Conservation (phyloP, 805 yeast genomes). For the Starmerella geochares region DNA sequence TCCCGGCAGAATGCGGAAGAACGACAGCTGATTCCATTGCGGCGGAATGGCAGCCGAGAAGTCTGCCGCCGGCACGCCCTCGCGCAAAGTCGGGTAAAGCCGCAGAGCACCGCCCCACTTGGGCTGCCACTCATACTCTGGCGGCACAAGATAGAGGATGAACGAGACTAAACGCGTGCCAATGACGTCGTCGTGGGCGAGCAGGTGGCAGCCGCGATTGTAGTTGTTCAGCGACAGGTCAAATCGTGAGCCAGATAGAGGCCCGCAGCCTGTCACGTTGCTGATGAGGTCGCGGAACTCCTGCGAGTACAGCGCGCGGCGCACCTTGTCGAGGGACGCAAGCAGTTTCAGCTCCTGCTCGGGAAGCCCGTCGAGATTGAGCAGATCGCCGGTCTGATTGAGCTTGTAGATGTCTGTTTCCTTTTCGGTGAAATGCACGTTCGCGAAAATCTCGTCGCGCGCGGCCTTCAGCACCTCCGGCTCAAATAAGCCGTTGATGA, state of each 20-base stretch:
- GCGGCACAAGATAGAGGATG: slow-evolving; percentile 85
- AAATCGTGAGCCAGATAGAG: slow-evolving; percentile 77
- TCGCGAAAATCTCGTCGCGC: slow-evolving; percentile 68
- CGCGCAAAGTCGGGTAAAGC: slow-evolving; percentile 72
- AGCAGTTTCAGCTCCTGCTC: slow-evolving; percentile 62
- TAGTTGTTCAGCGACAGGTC: slow-evolving; percentile 90
- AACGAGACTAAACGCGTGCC: slow-evolving; percentile 90
- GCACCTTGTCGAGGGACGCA: slow-evolving; percentile 63
- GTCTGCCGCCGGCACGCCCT: slow-evolving; percentile 84
- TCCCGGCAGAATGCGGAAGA: slow-evolving; percentile 94
- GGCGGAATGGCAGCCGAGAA: slow-evolving; percentile 63
- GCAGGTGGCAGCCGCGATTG: slow-evolving; percentile 81
- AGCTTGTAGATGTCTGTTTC: slow-evolving; percentile 97
- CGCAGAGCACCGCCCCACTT: slow-evolving; percentile 90
- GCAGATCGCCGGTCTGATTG: slow-evolving; percentile 73
- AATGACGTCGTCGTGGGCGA: slow-evolving; percentile 96
- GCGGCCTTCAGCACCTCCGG: slow-evolving; percentile 70
- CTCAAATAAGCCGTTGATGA: slow-evolving; percentile 60
- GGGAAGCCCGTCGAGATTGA: slow-evolving; percentile 78
- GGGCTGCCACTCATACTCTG: slow-evolving; percentile 78
- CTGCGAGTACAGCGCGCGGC: slow-evolving; percentile 81
- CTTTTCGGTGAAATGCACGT: slow-evolving; percentile 83
- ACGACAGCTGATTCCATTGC: slow-evolving; percentile 90
- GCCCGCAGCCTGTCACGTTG: slow-evolving; percentile 74
- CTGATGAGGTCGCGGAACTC: slow-evolving; percentile 72